Base-by-base conservation (phyloP, 2,329 filamentous ascomycete species). In the Colletotrichum cordylinicola region DNA sequence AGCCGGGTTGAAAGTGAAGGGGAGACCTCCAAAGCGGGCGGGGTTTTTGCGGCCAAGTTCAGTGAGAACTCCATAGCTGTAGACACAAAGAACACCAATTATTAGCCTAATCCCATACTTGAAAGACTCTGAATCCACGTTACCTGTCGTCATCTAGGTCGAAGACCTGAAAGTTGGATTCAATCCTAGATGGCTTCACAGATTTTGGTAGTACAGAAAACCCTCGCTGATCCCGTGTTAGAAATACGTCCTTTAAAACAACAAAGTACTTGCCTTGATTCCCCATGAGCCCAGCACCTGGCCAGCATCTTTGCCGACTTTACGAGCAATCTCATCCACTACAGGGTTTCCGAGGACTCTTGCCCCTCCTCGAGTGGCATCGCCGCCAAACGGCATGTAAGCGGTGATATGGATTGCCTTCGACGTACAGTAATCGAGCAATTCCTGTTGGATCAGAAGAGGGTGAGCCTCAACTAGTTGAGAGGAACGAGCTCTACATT, bases 351-450 rank as follows among this genome's bases (percentile, higher is more conserved):
- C 52, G 12, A 56, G 52, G 52, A 56, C 52, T n/a, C 2, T 56
- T 24, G 13, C 52, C 1, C 21, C 87, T 89, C 71, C 52, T 15
- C 21, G 21, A 56, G 52, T 13, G 9, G 52, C 21, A 18, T 56
- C 52, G 21, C 21, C 52, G 52, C 52, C 52, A 18, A 56, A 56
- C 0, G 52, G 52, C 52, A 56, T 56, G 21, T 27, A 56, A 56
- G 52, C 52, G 13, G 52, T 56, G 16, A 56, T 29, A 29, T 56
- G 52, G 52, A 56, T 56, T 12, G 24, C 52, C 21, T 56, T 56
- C 52, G 2, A 56, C 2, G 52, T 56, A 24, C 52, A 56, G 21
- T 56, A 27, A 1, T 56, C 52, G 24, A 56, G 21, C 52, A 56
- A 56, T 24, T 56, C 21, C 52, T 56, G 52, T 56, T 56, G 52